Percentiles rank a stretch among this genome's conserved stretches.
Conservation (phyloP, 2,329 filamentous ascomycete species). For the Magnaporthales sp. region DNA sequence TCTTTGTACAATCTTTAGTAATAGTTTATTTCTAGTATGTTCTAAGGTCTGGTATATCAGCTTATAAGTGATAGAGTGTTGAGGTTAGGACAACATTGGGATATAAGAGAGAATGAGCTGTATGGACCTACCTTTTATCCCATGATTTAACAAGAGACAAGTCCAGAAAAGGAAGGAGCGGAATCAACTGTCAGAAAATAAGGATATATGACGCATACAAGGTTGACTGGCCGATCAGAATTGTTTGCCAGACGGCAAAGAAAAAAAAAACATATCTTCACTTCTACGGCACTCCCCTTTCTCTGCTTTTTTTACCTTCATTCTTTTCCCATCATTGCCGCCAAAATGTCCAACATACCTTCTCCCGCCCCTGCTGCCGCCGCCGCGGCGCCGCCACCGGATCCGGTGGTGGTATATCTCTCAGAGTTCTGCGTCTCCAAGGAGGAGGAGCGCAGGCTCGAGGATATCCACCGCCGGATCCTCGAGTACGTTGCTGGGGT, state of each 20-base stretch:
- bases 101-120: no score
- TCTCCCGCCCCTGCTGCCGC: background rate
- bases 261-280: background rate
- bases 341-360: background rate
- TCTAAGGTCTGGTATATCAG: no score
- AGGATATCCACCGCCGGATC: background rate
- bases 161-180: no score
- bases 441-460: conserved; percentile 1
- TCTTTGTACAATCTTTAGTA: no score
- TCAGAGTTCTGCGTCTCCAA: background rate
- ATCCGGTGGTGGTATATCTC: background rate
- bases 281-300: background rate
- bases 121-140: no score
- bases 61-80: no score
- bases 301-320: background rate
- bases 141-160: no score
- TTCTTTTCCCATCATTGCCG: background rate
- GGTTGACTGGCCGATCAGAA: background rate
- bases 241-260: background rate
- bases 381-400: background rate
- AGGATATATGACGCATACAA: background rate
- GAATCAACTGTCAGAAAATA: no score
- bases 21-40: no score
- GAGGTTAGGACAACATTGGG: no score
- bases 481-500: background rate